These are phyloP conservation scores for Chlorophyllum brunneum DNA, from an alignment of 768 basidiomycete species.

Conservation along the genomic window DNA sequence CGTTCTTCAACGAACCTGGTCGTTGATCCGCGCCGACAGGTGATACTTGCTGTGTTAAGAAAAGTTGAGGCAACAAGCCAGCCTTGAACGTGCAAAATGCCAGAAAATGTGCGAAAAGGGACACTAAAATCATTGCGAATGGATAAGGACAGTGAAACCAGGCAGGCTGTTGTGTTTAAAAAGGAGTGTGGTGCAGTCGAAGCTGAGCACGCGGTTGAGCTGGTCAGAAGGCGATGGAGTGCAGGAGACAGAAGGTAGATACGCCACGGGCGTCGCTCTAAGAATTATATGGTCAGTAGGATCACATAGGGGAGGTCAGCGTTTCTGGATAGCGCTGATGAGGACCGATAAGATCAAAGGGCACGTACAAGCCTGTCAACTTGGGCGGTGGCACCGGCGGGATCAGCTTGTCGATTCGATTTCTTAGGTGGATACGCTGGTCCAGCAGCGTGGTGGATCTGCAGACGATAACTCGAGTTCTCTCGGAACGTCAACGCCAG, in stretches of 20 bases:
- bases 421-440: conserved; percentile 2
- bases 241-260: neutral
- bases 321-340: neutral
- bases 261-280: conserved; percentile 4
- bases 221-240: neutral
- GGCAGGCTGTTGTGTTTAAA: conserved; percentile 11
- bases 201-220: conserved; percentile 12
- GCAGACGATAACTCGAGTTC: neutral
- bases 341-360: neutral
- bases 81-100: conserved; percentile 8
- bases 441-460: conserved; percentile 5
- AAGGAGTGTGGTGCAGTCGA: conserved; percentile 14
- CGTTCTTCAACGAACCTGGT: neutral
- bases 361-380: neutral
- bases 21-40: neutral
- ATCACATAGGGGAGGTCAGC: neutral
- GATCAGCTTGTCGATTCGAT: conserved; percentile 5
- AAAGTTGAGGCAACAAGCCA: neutral
- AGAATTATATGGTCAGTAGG: conserved; percentile 1
- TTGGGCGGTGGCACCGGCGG: neutral
- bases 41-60: neutral
- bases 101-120: conserved; percentile 2
- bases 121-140: conserved; percentile 12
- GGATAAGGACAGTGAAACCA: conserved; percentile 15
- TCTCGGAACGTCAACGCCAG: neutral